phyloP scores from a whole-genome alignment of 352 stramenopile species.

The Phytophthora fragariaefolia region DNA sequence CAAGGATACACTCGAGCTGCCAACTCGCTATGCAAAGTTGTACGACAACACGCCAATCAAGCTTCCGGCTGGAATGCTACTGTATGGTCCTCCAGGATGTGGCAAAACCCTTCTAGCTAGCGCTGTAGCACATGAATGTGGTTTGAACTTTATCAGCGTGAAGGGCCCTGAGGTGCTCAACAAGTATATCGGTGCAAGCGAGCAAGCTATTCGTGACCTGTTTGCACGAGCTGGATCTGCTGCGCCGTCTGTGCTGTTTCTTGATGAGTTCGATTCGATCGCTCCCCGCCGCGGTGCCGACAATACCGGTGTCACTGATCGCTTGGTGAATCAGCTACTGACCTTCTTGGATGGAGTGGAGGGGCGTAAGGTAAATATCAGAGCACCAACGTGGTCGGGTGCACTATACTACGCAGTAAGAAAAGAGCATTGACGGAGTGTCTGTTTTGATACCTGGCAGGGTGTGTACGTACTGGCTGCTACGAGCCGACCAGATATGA shows the following conservation, averaged over 20 bases:
- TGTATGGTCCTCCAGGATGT: conserved; percentile 92
- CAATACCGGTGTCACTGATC: conserved; percentile 96
- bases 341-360: conserved; percentile 98
- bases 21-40: conserved; percentile 77
- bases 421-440: background rate
- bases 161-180: conserved; percentile 91
- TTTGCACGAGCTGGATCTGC: conserved; percentile 81
- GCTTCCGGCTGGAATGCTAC: conserved; percentile 83
- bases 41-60: conserved; percentile 88
- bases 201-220: conserved; percentile 89
- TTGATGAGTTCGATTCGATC: conserved; percentile 96
- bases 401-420: background rate
- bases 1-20: conserved; percentile 90
- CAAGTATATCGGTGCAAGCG: conserved; percentile 92
- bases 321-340: conserved; percentile 98
- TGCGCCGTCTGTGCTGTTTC: conserved; percentile 81
- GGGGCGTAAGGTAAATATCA: conserved; percentile 62
- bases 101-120: conserved; percentile 91
- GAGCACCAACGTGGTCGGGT: background rate
- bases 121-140: conserved; percentile 87
- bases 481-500: conserved; percentile 97
- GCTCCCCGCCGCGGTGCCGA: conserved; percentile 93
- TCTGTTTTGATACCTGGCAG: conserved; percentile 28
- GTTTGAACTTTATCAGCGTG: conserved; percentile 92
- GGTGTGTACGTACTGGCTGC: conserved; percentile 95